Conservation (phyloP, 768 basidiomycete species). For the Gyrodon lividus region DNA sequence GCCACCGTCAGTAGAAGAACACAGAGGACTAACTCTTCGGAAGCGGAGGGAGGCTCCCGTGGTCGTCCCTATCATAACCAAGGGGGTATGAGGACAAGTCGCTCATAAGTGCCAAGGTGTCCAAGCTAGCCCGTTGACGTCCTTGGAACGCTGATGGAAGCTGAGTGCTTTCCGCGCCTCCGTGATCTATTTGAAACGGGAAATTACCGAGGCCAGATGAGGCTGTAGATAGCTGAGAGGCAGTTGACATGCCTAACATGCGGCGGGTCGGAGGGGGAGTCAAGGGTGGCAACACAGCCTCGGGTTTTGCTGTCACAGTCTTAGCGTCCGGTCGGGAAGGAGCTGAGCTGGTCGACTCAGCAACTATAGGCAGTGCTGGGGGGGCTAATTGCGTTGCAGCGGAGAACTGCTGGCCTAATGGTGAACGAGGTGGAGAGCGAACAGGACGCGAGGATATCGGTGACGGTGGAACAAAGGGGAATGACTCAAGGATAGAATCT, state of each 20-base stretch:
- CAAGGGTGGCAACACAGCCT: constrained; percentile 35
- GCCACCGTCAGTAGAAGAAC: constrained; percentile 9
- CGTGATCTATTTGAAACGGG: constrained; percentile 82
- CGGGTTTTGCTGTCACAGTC: constrained; percentile 24
- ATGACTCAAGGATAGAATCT: constrained; percentile 83
- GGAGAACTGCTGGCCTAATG: constrained; percentile 59
- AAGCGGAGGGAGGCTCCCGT: constrained; percentile 21
- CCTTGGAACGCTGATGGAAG: constrained; percentile 37
- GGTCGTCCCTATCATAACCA: constrained; percentile 54
- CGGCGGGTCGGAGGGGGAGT: constrained; percentile 57
- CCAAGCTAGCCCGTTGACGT: constrained; percentile 77
- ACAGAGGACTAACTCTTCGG: constrained; percentile 25
- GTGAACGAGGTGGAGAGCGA: constrained; percentile 73
- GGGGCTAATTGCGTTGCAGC: constrained; percentile 17
- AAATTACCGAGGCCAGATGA: constrained; percentile 82
- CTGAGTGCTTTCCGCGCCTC: constrained; percentile 36
- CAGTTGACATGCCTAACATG: constrained; percentile 69
- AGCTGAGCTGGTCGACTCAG: not conserved
- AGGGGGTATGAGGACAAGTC: constrained; percentile 85
- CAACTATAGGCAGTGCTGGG: constrained; percentile 5
- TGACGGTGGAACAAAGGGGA: constrained; percentile 87
- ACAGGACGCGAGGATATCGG: constrained; percentile 82
- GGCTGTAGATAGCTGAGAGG: constrained; percentile 72
- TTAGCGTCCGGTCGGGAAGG: not conserved
- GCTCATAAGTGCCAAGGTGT: constrained; percentile 79